Base-by-base conservation (phyloP, 331 rosid genomes). In the Spiraea crenata region DNA sequence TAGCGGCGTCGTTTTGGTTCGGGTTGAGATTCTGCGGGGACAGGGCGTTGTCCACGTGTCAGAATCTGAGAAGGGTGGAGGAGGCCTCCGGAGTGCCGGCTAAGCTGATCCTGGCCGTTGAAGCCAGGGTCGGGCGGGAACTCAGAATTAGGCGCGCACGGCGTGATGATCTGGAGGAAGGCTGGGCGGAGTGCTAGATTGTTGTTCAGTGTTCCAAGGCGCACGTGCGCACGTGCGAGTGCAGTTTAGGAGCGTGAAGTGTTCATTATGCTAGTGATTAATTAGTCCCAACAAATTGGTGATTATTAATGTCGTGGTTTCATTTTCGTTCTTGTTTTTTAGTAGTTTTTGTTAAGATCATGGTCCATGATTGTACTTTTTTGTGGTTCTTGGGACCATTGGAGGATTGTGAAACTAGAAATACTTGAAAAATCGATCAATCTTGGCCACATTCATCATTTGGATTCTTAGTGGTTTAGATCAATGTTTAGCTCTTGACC, bases 1-100 rank as follows among this genome's bases (percentile, higher is more conserved):
- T 81, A 0, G 87, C 96, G 81, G 75, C 87, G 86, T 80, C 96
- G 87, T 82, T 87, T 77, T 90, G 96, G 96, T 72, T 72, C 41
- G 91, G 81, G 0, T 5, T 90, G 46, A 82, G 87, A 61, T 59
- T 63, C 31, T 16, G 80, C 34, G 77, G 80, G 52, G 79, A 68
- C 58, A 20, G 48, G 12, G 8, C 47, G 9, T 8, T 52, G 12
- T 77, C 77, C 38, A 79, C 84, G 81, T 66, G n/a, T 38, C 82
- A 59, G 56, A 79, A 76, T 48, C 77, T 90, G 70, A 66, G 44
- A 35, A 67, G 73, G 69, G 67, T 90, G 3, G 86, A 83, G 55
- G 79, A 58, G 20, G 42, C 84, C 0, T 77, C 93, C 1, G 82
- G 85, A 0, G 90, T 87, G 76, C 86, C 91, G 57, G 81, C 82